Base-by-base conservation (phyloP, 345 rosid species). In the Eucalyptus sp. region DNA sequence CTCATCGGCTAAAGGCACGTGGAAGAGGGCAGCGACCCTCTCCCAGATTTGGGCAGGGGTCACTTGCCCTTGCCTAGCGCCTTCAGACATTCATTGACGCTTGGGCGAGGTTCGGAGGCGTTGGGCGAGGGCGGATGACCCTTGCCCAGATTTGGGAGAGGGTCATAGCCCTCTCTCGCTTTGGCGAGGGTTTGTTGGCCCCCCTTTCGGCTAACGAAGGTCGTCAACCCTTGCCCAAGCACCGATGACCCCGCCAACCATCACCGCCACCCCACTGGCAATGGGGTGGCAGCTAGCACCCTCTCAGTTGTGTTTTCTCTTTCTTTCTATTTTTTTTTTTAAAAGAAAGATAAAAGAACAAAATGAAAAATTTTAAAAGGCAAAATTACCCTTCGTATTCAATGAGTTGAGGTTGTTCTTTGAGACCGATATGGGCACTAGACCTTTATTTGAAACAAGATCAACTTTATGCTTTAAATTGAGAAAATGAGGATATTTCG, bases 51-150 rank as follows among this genome's bases (percentile, higher is more conserved):
- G 1, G 62, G 62, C 13, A 0, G 9, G 29, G 27, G 13, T 56
- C 0, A 0, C 13, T 0, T 9, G 29, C 3, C 62, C 62, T 56
- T 0, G 13, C 62, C 13, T 0, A 24, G 2, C 5, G 0, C 0
- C 58, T 52, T 0, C 0, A 7, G 5, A 52, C 2, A 0, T 52
- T 52, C 0, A 52, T 0, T 0, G 5, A 52, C 0, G 25, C 25
- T 0, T 0, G 2, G 1, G 25, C 0, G 0, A 52, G 1, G 25
- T 52, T 52, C 0, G 0, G 25, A 52, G 58, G 58, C 2, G 0
- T 52, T 52, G 58, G 58, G 10, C 0, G 10, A 52, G 58, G 58
- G 58, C 0, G 0, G 2, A 7, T 1, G 24, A 52, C 4, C 58
- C 10, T 52, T 0, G 1, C 58, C 9, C 24, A 51, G 0, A 18